Evolutionary conservation across 306 rosid genomes (phyloP).

Genomic region (Nissolia schottii): DNA sequence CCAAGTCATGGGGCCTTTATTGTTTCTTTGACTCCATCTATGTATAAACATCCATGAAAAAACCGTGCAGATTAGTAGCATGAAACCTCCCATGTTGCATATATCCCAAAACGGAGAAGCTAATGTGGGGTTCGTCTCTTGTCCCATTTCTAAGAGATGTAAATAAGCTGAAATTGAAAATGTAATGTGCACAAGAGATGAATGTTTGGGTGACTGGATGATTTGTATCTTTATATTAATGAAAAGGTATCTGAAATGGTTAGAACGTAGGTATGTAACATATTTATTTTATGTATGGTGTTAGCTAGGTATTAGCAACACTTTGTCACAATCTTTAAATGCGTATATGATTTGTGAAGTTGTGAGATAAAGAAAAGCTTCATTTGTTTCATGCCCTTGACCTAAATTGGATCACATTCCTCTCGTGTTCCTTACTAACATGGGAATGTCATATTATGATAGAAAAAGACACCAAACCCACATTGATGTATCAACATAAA

Average conservation of each 20-base stretch:
- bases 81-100: conserved; percentile 33
- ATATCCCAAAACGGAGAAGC: conserved; percentile 14
- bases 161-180: background rate
- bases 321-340: conserved; percentile 36
- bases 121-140: background rate
- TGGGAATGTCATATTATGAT: too few relatives aligned
- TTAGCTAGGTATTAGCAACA: background rate
- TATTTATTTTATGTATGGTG: background rate
- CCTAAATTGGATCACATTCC: too few relatives aligned
- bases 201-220: conserved; percentile 20
- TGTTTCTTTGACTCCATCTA: conserved; percentile 68
- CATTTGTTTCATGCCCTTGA: conserved; percentile 35
- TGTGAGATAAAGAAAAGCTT: background rate
- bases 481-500: too few relatives aligned
- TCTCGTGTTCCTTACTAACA: too few relatives aligned
- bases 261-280: conserved; percentile 22
- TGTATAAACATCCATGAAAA: conserved; percentile 58
- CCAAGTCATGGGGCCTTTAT: conserved; percentile 87
- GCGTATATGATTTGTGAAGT: background rate
- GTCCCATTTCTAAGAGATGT: conserved; percentile 27
- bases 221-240: conserved; percentile 30
- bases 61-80: conserved; percentile 37
- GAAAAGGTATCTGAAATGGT: background rate
- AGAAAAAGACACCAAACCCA: too few relatives aligned
- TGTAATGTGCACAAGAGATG: conserved; percentile 9